Evolutionary conservation across 345 rosid species (phyloP).

Genomic region (Barbarea vulgaris): DNA sequence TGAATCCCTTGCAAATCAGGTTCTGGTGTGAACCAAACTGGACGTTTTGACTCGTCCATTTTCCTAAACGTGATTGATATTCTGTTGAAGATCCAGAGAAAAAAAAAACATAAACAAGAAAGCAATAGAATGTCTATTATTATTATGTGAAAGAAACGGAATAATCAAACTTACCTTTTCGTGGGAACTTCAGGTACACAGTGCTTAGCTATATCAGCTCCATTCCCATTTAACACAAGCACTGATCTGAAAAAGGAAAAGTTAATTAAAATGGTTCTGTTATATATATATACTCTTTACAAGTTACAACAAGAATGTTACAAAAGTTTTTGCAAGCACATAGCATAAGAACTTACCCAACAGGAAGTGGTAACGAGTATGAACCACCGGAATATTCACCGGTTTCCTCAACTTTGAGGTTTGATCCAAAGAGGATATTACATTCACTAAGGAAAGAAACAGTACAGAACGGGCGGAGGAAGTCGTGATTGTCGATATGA

Average conservation of each 20-base stretch:
- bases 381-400: constrained; percentile 57
- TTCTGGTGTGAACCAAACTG: constrained; percentile 60
- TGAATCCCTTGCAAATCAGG: constrained; percentile 72
- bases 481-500: constrained; percentile 60
- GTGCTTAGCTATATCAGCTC: constrained; percentile 60
- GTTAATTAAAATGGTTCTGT: not conserved
- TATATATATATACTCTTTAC: not conserved
- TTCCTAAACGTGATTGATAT: constrained; percentile 91
- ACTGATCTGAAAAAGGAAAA: constrained; percentile 48
- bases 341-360: constrained; percentile 43
- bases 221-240: constrained; percentile 57
- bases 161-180: constrained; percentile 37
- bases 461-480: constrained; percentile 61
- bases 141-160: not conserved
- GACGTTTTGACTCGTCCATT: constrained; percentile 78
- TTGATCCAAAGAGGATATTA: constrained; percentile 56
- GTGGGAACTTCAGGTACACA: constrained; percentile 60
- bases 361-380: constrained; percentile 49
- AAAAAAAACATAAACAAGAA: not conserved
- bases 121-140: not conserved
- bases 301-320: not conserved
- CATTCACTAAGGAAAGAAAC: constrained; percentile 56
- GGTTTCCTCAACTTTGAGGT: constrained; percentile 46
- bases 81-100: constrained; percentile 39
- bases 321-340: not conserved